Percentiles rank a stretch among this genome's conserved stretches.
Evolutionary conservation across 208 protist genomes (phyloP).

Genomic region (Leishmania arabica): DNA sequence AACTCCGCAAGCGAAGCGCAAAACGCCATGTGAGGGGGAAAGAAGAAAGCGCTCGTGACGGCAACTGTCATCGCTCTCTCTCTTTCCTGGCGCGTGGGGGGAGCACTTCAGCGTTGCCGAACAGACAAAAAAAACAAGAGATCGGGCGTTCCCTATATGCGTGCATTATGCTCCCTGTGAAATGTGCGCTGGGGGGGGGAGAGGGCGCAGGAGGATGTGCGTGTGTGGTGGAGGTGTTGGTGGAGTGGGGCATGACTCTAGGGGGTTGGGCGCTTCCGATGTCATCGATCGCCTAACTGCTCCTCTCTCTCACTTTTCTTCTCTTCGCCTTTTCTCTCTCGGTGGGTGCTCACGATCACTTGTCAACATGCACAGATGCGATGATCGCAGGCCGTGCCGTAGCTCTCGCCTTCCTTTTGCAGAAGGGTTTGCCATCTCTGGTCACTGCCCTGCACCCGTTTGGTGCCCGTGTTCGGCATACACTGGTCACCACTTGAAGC

Average conservation of each 20-base stretch:
- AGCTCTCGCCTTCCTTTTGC: neutral
- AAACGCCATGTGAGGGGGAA: too few species aligned
- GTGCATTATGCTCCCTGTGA: conserved; percentile 23
- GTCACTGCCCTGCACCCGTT: neutral
- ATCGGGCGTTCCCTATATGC: conserved; percentile 26
- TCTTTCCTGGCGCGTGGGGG: neutral
- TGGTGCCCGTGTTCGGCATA: neutral
- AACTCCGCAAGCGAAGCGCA: neutral
- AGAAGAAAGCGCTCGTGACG: neutral
- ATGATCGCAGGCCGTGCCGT: neutral
- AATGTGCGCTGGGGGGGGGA: neutral
- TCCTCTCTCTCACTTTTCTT: neutral
- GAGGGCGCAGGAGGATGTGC: neutral
- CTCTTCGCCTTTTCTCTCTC: neutral
- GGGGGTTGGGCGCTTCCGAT: neutral
- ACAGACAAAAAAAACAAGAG: conserved; percentile 24
- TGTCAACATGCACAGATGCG: neutral
- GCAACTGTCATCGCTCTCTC: neutral
- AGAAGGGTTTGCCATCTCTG: neutral
- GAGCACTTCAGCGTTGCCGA: neutral
- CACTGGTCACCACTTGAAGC: neutral
- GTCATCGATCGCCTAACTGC: neutral
- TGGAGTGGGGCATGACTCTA: neutral
- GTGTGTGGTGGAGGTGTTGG: neutral
- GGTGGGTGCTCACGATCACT: neutral